Percentiles rank a stretch among this genome's conserved stretches.
Conservation (phyloP, 2,329 filamentous ascomycete species). For the Lasiodiplodia sp. region DNA sequence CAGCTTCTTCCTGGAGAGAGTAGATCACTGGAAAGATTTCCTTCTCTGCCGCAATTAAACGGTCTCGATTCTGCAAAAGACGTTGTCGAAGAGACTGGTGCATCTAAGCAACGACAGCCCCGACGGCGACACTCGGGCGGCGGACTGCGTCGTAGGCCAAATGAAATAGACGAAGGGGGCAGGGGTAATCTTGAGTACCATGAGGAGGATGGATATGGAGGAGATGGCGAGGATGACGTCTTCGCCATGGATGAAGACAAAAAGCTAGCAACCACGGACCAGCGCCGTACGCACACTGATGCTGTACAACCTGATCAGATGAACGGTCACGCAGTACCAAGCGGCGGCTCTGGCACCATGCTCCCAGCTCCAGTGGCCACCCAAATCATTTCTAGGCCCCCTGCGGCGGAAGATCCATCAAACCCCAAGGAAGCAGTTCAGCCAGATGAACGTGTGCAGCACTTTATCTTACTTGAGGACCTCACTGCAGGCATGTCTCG, state of each 20-base stretch:
- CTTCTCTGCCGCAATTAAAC: slow-evolving; percentile 28
- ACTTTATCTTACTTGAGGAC: slow-evolving; percentile 92
- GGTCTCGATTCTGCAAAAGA: slow-evolving; percentile 37
- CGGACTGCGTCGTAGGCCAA: slow-evolving; percentile 75
- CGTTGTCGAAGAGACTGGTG: slow-evolving; percentile 35
- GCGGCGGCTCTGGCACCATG: slow-evolving; percentile 37
- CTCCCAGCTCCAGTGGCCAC: slow-evolving; percentile 41
- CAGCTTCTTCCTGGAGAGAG: slow-evolving; percentile 16
- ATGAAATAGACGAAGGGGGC: slow-evolving; percentile 69
- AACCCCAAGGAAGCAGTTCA: slow-evolving; percentile 58
- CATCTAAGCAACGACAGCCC: slow-evolving; percentile 39
- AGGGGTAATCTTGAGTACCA: slow-evolving; percentile 88
- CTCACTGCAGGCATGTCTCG: slow-evolving; percentile 95
- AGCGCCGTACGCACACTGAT: neutral
- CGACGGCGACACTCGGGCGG: slow-evolving; percentile 85
- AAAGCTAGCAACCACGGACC: slow-evolving; percentile 31
- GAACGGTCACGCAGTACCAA: slow-evolving; percentile 10
- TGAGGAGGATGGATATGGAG: slow-evolving; percentile 86
- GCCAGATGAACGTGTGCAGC: slow-evolving; percentile 75
- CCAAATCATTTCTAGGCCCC: slow-evolving; percentile 31
- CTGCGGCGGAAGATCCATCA: slow-evolving; percentile 36
- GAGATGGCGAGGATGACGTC: slow-evolving; percentile 75
- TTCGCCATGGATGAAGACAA: slow-evolving; percentile 70
- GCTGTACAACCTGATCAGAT: slow-evolving; percentile 4
- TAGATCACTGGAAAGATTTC: slow-evolving; percentile 26